These are phyloP conservation scores for Onygena corvina DNA, from an alignment of 2,329 filamentous ascomycete species.

Conservation along the genomic window DNA sequence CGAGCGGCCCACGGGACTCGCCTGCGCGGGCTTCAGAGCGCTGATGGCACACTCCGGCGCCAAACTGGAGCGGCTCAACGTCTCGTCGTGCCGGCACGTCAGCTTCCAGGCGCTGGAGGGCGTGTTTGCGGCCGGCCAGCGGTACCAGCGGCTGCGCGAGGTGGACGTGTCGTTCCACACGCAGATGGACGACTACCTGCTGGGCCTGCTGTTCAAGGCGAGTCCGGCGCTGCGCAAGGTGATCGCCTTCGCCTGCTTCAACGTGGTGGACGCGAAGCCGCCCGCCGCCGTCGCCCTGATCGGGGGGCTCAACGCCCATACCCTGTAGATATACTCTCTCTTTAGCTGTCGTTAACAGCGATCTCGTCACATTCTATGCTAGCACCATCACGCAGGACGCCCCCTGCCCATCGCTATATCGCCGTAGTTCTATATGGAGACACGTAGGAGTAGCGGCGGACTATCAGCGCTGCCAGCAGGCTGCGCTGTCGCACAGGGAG, in stretches of 20 bases:
- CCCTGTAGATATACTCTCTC: conserved; percentile 7
- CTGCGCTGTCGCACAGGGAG: not conserved
- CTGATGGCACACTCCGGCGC: conserved; percentile 73
- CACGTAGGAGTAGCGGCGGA: not conserved
- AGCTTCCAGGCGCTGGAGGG: conserved; percentile 57
- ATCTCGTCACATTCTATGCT: too few relatives aligned
- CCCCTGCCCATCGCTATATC: not conserved
- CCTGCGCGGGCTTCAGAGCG: conserved; percentile 61
- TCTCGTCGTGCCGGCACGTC: conserved; percentile 80
- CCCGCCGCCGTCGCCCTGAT: conserved; percentile 48
- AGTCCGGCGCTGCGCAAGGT: conserved; percentile 42
- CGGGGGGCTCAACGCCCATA: conserved; percentile 46
- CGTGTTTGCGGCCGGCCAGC: conserved; percentile 47
- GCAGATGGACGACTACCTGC: conserved; percentile 35
- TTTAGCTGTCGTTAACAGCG: too few relatives aligned
- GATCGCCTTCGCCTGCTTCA: conserved; percentile 52
- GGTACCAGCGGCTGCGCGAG: conserved; percentile 47
- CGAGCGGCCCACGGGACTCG: conserved; percentile 48
- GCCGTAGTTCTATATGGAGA: not conserved
- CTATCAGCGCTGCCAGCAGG: not conserved
- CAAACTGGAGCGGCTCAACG: conserved; percentile 54
- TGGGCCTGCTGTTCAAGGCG: conserved; percentile 34
- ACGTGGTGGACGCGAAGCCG: conserved; percentile 44
- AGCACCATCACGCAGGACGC: too few relatives aligned
- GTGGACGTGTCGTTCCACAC: conserved; percentile 62